Percentiles rank a stretch among this genome's conserved stretches.
phyloP scores from a whole-genome alignment of 129 eudicot species.

The Calendula officinalis region DNA sequence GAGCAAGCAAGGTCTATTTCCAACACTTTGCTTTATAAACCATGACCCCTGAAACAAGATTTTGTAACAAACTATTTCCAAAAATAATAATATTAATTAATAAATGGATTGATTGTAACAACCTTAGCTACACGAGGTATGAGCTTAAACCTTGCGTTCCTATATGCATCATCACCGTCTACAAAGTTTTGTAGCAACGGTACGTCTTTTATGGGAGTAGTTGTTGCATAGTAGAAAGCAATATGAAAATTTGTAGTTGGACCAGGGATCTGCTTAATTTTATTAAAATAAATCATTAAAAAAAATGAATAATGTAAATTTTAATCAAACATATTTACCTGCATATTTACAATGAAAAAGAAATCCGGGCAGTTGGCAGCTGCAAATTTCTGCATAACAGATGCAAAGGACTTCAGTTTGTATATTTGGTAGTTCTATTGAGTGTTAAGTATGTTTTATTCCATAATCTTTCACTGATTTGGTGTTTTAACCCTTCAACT shows the following conservation, averaged over 20 bases:
- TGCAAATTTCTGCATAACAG: conserved; percentile 65
- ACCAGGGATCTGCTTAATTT: conserved; percentile 52
- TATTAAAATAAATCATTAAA: background rate
- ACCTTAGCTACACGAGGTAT: conserved; percentile 66
- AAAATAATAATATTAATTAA: background rate
- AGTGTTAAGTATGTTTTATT: no score
- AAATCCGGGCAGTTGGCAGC: conserved; percentile 59
- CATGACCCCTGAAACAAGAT: conserved; percentile 49
- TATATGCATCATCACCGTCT: conserved; percentile 67
- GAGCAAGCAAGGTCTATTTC: conserved; percentile 41
- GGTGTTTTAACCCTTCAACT: no score
- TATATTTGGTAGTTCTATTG: no score
- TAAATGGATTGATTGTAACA: background rate
- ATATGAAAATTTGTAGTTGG: conserved; percentile 44
- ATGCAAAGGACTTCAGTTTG: background rate
- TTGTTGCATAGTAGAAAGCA: conserved; percentile 58
- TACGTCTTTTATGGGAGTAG: conserved; percentile 52
- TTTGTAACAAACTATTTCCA: background rate
- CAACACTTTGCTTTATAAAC: conserved; percentile 58
- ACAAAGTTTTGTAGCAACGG: conserved; percentile 60
- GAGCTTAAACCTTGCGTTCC: conserved; percentile 74
- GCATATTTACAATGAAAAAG: conserved; percentile 70
- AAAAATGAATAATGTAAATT: background rate
- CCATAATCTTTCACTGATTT: no score
- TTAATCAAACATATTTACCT: conserved; percentile 34